Evolutionary conservation across 495 filamentous ascomycete genomes (phyloP).

Genomic region (Parachaetomium inaequale): DNA sequence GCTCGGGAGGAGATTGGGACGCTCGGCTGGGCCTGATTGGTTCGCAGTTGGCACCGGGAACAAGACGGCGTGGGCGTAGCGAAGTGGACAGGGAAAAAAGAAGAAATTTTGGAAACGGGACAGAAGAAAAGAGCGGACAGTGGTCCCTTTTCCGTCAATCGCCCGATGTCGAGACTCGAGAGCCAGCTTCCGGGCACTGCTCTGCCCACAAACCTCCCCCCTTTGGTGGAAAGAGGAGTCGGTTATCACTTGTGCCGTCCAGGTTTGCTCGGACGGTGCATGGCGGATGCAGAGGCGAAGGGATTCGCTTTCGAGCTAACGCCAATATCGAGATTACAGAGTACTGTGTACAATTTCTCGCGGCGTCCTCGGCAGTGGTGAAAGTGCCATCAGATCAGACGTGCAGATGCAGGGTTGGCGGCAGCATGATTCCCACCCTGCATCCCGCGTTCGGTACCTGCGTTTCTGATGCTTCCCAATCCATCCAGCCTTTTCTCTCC

Average conservation of each 20-base stretch:
- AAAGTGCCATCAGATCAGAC: constrained; percentile 1
- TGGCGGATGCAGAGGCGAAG: too few relatives aligned
- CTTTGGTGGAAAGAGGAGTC: too few relatives aligned
- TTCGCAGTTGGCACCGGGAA: background rate
- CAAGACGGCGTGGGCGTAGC: background rate
- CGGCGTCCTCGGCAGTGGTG: background rate
- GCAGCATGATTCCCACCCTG: constrained; percentile 10
- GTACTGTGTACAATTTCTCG: background rate
- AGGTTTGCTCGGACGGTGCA: too few relatives aligned
- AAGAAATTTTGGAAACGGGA: constrained; percentile 28
- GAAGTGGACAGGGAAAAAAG: constrained; percentile 21
- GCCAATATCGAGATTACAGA: background rate
- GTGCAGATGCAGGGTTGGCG: constrained; percentile 20
- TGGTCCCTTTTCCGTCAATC: background rate
- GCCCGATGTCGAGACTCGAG: background rate
- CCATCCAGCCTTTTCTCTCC: background rate
- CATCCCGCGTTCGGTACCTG: background rate
- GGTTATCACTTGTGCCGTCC: too few relatives aligned
- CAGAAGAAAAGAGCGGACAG: constrained; percentile 11
- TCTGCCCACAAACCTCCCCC: too few relatives aligned
- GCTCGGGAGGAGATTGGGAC: background rate
- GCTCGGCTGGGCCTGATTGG: constrained; percentile 20
- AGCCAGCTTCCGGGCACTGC: background rate
- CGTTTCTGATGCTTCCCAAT: background rate
- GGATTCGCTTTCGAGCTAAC: too few relatives aligned